Base-by-base conservation (phyloP, 257 asterid species). In the Solanum acaule region DNA sequence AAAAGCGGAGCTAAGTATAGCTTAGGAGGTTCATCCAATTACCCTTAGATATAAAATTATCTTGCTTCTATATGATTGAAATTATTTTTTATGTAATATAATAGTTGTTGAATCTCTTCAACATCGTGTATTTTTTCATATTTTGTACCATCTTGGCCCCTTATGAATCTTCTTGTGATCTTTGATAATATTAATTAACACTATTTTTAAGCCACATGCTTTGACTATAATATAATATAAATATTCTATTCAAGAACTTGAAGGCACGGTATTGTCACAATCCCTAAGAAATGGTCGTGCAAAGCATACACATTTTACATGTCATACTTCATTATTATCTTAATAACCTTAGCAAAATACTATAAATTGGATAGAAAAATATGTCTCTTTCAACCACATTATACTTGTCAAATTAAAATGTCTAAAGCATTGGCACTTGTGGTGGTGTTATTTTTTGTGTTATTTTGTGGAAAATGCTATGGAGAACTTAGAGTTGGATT, bases 401-500 rank as follows among this genome's bases (percentile, higher is more conserved):
- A 13, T 20, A 79, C 44, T 44, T 79, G 38, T 12, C 78, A 71
- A 33, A 56, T 56, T 20, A 56, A 35, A 37, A 85, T 65, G 81
- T 85, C 42, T 8, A 65, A 85, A 31, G 9, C 79, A 35, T 14
- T 29, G 11, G 75, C 77, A 0, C 16, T 44, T 25, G 12, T 25
- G 6, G 20, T 85, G 0, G 56, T 85, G 6, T 27, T 35, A 9
- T 18, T 85, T 11, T 65, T 85, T 6, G 42, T 31, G 2, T 56
- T 44, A 33, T 42, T 85, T 20, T 85, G 22, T 42, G 65, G 20
- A 16, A 10, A 38, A 25, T 65, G 87, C 6, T 44, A 65, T 35
- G 87, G 87, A 0, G 49, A 85, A 4, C 92, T 91, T 29, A 61
- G 86, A 86, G 91, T 82, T 44, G 96, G 94, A 31, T 94, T 89